These are phyloP conservation scores for Yarrowia galli DNA, from an alignment of 1,139 yeast genomes.

Conservation along the genomic window DNA sequence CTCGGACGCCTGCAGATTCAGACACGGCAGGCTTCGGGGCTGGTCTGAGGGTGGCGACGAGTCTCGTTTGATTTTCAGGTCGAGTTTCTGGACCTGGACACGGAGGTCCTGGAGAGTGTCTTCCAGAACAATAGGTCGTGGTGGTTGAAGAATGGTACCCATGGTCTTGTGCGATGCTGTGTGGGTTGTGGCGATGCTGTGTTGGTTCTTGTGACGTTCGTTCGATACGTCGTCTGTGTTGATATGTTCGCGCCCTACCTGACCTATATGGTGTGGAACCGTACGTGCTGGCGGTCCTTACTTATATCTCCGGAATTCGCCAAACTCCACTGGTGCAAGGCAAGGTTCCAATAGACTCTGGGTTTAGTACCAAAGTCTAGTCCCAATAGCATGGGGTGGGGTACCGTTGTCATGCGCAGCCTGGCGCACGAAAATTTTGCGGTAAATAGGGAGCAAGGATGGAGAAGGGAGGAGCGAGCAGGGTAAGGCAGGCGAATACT, in stretches of 20 bases:
- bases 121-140: constrained; percentile 14
- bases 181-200: no score
- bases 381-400: constrained; percentile 28
- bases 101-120: constrained; percentile 36
- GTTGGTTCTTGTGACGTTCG: not conserved
- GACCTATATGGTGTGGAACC: not conserved
- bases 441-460: constrained; percentile 33
- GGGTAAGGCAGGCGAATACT: no score
- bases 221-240: no score
- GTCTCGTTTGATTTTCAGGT: constrained; percentile 34
- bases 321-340: not conserved
- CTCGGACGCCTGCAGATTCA: constrained; percentile 19
- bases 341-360: not conserved
- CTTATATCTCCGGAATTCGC: constrained; percentile 27
- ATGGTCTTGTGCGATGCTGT: not conserved
- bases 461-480: not conserved
- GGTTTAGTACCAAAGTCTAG: constrained; percentile 11
- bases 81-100: constrained; percentile 33
- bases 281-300: no score
- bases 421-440: constrained; percentile 26
- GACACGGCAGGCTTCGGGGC: constrained; percentile 3
- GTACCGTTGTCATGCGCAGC: constrained; percentile 32
- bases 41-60: constrained; percentile 8
- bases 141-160: constrained; percentile 24
- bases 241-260: not conserved